Percentiles rank a stretch among this genome's conserved stretches.
Evolutionary conservation across 192 early-diverging fungal genomes (phyloP).

Genomic region (Radiomyces spectabilis): DNA sequence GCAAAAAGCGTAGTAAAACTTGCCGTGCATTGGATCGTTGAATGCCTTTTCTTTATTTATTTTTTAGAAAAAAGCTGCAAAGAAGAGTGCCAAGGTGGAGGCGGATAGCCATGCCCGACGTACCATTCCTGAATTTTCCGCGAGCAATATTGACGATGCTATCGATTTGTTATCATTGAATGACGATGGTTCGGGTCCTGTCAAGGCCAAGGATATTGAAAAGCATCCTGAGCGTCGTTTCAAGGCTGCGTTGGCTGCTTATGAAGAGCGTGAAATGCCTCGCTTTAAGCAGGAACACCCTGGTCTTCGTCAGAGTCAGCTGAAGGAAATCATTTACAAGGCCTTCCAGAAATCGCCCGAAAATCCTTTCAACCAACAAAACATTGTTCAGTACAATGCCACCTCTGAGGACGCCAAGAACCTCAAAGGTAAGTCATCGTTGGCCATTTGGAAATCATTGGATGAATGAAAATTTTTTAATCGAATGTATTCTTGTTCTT

Average conservation of each 20-base stretch:
- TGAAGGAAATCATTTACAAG: constrained; percentile 77
- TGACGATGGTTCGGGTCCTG: constrained; percentile 13
- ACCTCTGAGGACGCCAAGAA: constrained; percentile 42
- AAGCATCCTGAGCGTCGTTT: constrained; percentile 84
- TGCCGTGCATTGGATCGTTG: neutral
- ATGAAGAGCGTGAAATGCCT: constrained; percentile 65
- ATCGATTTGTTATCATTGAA: constrained; percentile 58
- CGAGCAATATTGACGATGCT: constrained; percentile 81
- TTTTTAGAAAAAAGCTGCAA: constrained; percentile 47
- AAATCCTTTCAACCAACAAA: constrained; percentile 72
- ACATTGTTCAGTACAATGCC: constrained; percentile 65
- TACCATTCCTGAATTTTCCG: constrained; percentile 62
- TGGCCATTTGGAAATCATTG: too few species aligned
- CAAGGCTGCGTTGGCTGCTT: constrained; percentile 67
- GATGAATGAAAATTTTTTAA: neutral
- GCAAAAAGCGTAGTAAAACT: too few species aligned
- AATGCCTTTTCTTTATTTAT: neutral
- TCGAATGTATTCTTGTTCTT: neutral
- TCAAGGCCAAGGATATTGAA: constrained; percentile 54
- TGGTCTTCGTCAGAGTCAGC: constrained; percentile 66
- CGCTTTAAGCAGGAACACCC: constrained; percentile 75
- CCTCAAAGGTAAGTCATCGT: constrained; percentile 11
- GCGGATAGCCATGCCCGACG: constrained; percentile 31
- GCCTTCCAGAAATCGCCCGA: constrained; percentile 71
- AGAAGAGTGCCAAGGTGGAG: constrained; percentile 45